Base-by-base conservation (phyloP, 2,329 filamentous ascomycete genomes). In the Phoma herbarum region DNA sequence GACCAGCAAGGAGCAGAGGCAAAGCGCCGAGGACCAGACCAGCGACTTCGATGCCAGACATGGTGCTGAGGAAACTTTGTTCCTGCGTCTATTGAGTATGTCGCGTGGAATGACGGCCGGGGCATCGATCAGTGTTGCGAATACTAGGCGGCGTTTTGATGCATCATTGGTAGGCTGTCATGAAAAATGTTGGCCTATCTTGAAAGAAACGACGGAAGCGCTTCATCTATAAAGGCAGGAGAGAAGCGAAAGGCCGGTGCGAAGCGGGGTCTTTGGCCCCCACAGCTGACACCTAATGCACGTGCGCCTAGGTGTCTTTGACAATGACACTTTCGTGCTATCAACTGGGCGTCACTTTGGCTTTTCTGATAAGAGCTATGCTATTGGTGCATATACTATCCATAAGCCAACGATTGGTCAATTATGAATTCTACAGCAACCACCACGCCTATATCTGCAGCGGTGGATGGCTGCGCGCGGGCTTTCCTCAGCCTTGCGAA, bases 1-100 rank as follows among this genome's bases (percentile, higher is more conserved):
- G 59, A 1, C 72, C 66, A n/a, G 67, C 62, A 6, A 78, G 68
- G 14, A 77, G 55, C 5, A 79, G 53, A 1, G 77, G 75, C 10
- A 79, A 60, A 3, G 72, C 61, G 16, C 71, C 73, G 9, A 78
- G 64, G 4, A 72, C 65, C 3, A 72, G 44, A 3, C 69, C 69
- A 29, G 65, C 68, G 8, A 63, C 57, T 45, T 72, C 68, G 3
- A 72, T 44, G 2, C 69, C 69, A 20, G 63, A 56, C 37, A 49
- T 59, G 43, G 57, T 62, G 29, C 16, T 12, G 37, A 26, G 4
- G 12, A 16, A 26, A 9, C 1, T 2, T 26, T 44, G 12, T 1
- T 11, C 14, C 39, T 23, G 39, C 5, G 39, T 28, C 26, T 28
- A 28, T 4, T 28, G 26, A 28, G 26, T 28, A 9, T 28, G 26